Evolutionary conservation across 164 flowering plant species (phyloP), one percentile per base, ranked within the genome.

Genomic region (Annona squamosa): DNA sequence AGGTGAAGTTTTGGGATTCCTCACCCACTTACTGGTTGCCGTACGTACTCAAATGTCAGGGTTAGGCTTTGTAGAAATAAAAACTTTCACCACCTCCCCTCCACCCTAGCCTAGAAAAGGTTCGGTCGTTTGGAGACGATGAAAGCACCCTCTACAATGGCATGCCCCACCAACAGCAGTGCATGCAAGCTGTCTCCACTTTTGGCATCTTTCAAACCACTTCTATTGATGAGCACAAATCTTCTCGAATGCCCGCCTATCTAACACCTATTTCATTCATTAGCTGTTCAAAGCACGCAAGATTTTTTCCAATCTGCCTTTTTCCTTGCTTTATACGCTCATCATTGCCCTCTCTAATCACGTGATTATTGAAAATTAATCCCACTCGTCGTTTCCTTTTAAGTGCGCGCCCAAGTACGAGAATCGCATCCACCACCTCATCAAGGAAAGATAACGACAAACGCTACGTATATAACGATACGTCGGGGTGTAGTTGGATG

Each of bases 161-260:
- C 13, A 52, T 61, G 57, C 18, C 79, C 47, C 52, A 68, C 57
- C 61, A 41, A 67, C 42, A 65, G 56, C 74, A 78, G 68, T 68
- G 73, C 73, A 26, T 78, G 80, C 81, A 81, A 81, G 81, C 79
- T 81, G 83, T 81, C 77, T 74, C 69, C 37, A 9, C 81, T 72
- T 71, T 78, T 19, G 9, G 71, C 13, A 69, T 68, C 56, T 44
- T 43, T 6, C 5, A 57, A n/a, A 26, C 74, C 48, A 5, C 44
- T 61, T 26, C 16, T 64, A 71, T 56, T 65, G 46, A 56, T 56
- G 7, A 56, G 2, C 16, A 59, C 63, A 7, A 59, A 18, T 5
- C 4, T 18, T 16, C 63, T 59, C 0, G 63, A 59, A 63, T 4
- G 6, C 57, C 57, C 16, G 6, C 57, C 57, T n/a, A n/a, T n/a